phyloP scores from a whole-genome alignment of 2,329 filamentous ascomycete species.

The Phaeosphaeriaceae sp. region DNA sequence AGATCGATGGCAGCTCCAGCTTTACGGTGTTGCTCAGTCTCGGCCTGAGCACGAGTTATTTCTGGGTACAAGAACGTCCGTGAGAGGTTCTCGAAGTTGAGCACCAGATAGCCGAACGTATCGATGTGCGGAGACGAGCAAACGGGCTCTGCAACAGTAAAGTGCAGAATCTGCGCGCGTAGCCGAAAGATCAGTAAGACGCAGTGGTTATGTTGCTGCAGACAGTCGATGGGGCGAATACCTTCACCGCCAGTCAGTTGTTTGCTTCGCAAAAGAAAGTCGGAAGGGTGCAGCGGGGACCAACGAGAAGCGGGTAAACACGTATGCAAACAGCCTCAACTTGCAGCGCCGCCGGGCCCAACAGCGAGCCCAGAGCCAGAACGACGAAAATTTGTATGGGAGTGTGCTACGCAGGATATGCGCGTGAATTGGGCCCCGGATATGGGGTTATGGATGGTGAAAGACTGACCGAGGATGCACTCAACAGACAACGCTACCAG shows the following conservation, averaged over 20 bases:
- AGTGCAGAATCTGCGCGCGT: constrained; percentile 39
- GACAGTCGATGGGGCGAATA: constrained; percentile 23
- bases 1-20: constrained; percentile 91
- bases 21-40: constrained; percentile 72
- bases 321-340: constrained; percentile 39
- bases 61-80: constrained; percentile 15
- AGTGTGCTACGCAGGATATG: neutral
- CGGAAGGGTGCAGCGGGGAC: constrained; percentile 27
- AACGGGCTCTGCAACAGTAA: constrained; percentile 35
- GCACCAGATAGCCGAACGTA: constrained; percentile 35
- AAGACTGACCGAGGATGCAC: constrained; percentile 27
- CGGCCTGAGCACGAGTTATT: constrained; percentile 10
- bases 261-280: constrained; percentile 36
- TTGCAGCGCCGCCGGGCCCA: neutral
- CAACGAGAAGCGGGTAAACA: constrained; percentile 36
- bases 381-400: neutral
- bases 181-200: constrained; percentile 34
- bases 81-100: constrained; percentile 24
- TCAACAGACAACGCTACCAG: constrained; percentile 1
- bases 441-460: neutral
- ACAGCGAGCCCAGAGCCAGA: neutral
- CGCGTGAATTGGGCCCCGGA: neutral
- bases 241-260: constrained; percentile 46
- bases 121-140: constrained; percentile 17
- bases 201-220: constrained; percentile 34